Conservation (phyloP, 257 asterid species). For the Solanum appendiculatum region DNA sequence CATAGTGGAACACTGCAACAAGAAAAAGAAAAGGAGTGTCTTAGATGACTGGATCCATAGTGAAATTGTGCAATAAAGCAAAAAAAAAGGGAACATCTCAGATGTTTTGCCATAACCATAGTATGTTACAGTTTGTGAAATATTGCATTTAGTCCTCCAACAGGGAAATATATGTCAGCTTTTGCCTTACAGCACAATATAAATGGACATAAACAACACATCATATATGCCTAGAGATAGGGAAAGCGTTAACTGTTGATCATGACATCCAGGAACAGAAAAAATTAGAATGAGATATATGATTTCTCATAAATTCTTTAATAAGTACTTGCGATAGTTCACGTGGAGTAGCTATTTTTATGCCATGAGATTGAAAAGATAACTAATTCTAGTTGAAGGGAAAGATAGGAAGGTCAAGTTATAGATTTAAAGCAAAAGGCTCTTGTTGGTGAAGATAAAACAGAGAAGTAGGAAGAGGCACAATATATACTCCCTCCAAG, state of each 20-base stretch:
- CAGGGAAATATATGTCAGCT: neutral
- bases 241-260: neutral
- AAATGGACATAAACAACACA: neutral
- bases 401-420: neutral
- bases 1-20: slow-evolving; percentile 40
- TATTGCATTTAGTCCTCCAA: neutral
- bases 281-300: neutral
- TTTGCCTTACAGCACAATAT: neutral
- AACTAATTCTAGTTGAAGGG: neutral
- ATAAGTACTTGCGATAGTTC: neutral
- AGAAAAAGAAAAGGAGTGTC: neutral
- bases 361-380: neutral
- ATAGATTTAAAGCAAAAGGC: neutral
- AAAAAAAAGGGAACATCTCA: neutral
- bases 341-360: neutral
- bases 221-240: neutral
- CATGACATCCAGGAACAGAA: neutral
- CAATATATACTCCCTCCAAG: neutral
- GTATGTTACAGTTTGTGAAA: neutral
- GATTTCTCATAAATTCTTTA: neutral
- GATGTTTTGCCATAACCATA: neutral
- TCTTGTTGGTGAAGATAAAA: neutral
- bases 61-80: neutral
- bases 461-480: neutral
- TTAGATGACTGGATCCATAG: neutral